Percentiles rank a stretch among this genome's conserved stretches.
These are phyloP conservation scores for Clitopilus hobsonii DNA, from an alignment of 768 basidiomycete species.

Conservation along the genomic window DNA sequence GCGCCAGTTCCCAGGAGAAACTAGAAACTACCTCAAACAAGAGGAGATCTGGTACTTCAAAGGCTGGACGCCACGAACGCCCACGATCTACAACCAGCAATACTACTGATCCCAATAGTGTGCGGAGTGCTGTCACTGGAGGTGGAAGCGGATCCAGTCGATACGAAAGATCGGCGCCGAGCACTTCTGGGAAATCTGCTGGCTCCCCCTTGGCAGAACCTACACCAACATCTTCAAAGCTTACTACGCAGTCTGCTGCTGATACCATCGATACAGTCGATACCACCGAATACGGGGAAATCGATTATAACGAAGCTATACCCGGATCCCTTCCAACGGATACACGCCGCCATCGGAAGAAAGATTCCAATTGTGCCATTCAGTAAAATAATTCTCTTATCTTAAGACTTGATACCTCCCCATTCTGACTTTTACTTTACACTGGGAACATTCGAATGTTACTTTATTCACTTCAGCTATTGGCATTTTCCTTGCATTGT, in stretches of 20 bases:
- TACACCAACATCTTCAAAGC: conserved; percentile 21
- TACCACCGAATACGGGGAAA: conserved; percentile 22
- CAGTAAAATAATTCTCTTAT: not conserved
- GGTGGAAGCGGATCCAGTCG: conserved; percentile 25
- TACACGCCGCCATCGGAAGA: conserved; percentile 26
- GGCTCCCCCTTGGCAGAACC: conserved; percentile 7
- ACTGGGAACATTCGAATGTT: not conserved
- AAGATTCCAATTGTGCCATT: conserved; percentile 36
- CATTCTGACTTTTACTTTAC: not conserved
- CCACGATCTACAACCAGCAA: conserved; percentile 54
- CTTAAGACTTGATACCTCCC: not conserved
- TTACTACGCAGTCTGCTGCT: conserved; percentile 19
- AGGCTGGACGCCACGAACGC: conserved; percentile 27
- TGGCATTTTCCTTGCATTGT: not conserved
- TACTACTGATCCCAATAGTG: conserved; percentile 45
- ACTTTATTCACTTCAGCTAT: not conserved
- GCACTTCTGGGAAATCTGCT: conserved; percentile 8
- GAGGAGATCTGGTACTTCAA: not conserved
- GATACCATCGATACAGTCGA: conserved; percentile 25
- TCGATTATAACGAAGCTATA: conserved; percentile 13
- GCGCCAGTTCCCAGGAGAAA: conserved; percentile 16
- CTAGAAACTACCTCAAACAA: conserved; percentile 7
- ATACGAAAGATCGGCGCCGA: conserved; percentile 8
- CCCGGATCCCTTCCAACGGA: conserved; percentile 28
- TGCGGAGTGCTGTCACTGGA: conserved; percentile 41